Base-by-base conservation (phyloP, 2,329 filamentous ascomycete genomes). In the Aspergillus clavatus region DNA sequence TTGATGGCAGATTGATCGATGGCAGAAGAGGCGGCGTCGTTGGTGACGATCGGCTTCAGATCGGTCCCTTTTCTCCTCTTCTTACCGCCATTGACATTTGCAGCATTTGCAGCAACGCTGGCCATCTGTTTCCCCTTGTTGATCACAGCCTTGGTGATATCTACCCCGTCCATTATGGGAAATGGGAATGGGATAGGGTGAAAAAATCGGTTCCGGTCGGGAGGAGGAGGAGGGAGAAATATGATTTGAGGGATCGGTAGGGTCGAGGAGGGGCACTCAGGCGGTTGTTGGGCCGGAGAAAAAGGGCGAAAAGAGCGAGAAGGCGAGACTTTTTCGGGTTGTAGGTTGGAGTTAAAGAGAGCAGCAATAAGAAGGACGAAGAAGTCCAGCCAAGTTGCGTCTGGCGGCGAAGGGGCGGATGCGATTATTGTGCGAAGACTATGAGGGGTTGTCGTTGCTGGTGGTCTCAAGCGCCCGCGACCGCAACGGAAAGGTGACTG, bases 1-100 rank as follows among this genome's bases (percentile, higher is more conserved):
- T 62, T 70, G 73, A 67, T 67, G 72, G 59, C 63, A 54, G 50
- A 46, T 53, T 40, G 59, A 53, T 59, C 73, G 71, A 42, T 47
- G 60, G 61, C 46, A 71, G 69, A 56, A 69, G 71, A 60, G 55
- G 65, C 62, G 67, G 72, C 67, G 59, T 83, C 80, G 54, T 78
- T 80, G 49, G 80, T 84, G 65, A 84, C 79, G 65, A 84, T 84
- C 59, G 81, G 81, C 70, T 83, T 83, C 61, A 83, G 68, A 56
- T 74, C 72, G 60, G 80, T 77, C 53, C 77, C 78, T 71, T 83
- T 84, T 70, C 80, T 76, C 58, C 80, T 75, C 73, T 83, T 83
- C 73, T 83, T 83, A 59, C 76, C 75, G 59, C 72, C 74, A 65
- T 74, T 79, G 67, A 74, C 77, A 70, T 78, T 74, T 56, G 72